These are phyloP conservation scores for Hypoxylon sp. DNA, from an alignment of 2,329 filamentous ascomycete genomes.

Conservation along the genomic window DNA sequence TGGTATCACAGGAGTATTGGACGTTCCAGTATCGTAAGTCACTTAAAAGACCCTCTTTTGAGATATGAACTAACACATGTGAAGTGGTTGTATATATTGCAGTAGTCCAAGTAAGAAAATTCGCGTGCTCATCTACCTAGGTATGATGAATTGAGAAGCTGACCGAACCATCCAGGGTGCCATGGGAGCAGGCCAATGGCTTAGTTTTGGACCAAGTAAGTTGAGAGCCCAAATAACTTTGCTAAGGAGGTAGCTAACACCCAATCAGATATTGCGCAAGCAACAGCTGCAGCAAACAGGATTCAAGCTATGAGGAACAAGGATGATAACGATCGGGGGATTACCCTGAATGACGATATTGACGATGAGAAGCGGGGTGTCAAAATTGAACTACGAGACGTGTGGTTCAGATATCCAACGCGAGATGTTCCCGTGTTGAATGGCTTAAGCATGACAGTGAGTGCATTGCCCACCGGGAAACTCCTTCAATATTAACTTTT, in stretches of 20 bases:
- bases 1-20: constrained; percentile 66
- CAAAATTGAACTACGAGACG: constrained; percentile 68
- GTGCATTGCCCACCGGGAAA: constrained; percentile 2
- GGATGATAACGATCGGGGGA: constrained; percentile 50
- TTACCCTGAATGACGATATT: constrained; percentile 54
- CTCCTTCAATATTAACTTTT: constrained; percentile 29
- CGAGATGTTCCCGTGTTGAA: constrained; percentile 70
- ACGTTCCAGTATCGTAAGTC: constrained; percentile 61
- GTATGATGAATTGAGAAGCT: constrained; percentile 17
- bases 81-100: constrained; percentile 74
- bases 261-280: constrained; percentile 67
- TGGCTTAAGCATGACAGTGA: constrained; percentile 69
- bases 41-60: too few relatives aligned
- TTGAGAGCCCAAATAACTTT: background rate
- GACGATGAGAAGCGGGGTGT: constrained; percentile 64
- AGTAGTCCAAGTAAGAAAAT: constrained; percentile 67
- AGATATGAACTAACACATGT: constrained; percentile 33
- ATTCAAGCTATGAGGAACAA: constrained; percentile 65
- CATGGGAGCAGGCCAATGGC: constrained; percentile 76
- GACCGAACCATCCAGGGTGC: constrained; percentile 59
- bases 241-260: constrained; percentile 21
- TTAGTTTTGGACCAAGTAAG: constrained; percentile 73
- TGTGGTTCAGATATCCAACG: constrained; percentile 74
- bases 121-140: too few relatives aligned
- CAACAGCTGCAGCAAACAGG: constrained; percentile 71